Evolutionary conservation across 1,139 yeast genomes (phyloP).

Genomic region (Candida anutae): DNA sequence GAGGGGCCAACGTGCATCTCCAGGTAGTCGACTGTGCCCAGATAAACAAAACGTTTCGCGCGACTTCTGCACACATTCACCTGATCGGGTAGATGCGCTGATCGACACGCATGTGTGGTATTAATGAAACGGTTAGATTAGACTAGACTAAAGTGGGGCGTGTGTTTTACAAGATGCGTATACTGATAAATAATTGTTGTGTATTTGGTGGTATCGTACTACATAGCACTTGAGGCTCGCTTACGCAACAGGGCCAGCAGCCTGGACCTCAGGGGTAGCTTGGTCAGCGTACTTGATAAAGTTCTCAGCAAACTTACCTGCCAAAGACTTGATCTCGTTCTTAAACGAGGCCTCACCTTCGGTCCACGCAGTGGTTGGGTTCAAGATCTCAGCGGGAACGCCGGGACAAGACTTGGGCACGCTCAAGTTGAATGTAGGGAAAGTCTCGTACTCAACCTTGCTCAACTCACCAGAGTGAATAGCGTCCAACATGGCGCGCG

Average conservation of each 20-base stretch:
- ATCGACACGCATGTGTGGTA: too few species aligned
- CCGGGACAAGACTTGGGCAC: constrained; percentile 77
- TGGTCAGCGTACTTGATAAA: constrained; percentile 77
- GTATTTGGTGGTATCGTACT: neutral
- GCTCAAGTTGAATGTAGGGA: constrained; percentile 81
- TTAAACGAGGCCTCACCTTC: constrained; percentile 62
- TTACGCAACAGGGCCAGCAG: constrained; percentile 75
- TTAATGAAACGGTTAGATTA: too few species aligned
- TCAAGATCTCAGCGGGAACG: constrained; percentile 80
- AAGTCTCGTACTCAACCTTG: constrained; percentile 71
- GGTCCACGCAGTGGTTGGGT: constrained; percentile 83
- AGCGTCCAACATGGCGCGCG: constrained; percentile 93
- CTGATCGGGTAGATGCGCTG: too few species aligned
- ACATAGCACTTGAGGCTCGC: constrained; percentile 1
- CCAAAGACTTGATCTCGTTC: constrained; percentile 67
- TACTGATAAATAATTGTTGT: neutral
- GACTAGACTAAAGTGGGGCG: neutral
- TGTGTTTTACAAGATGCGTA: neutral
- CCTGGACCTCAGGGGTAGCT: constrained; percentile 79
- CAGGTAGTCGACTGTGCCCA: too few species aligned
- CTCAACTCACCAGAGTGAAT: constrained; percentile 88
- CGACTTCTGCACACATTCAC: too few species aligned
- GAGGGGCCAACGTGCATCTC: too few species aligned
- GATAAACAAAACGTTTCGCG: too few species aligned
- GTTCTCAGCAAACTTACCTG: constrained; percentile 73